These are phyloP conservation scores for Helotiales sp. DNA, from an alignment of 2,329 filamentous ascomycete species.

Conservation along the genomic window DNA sequence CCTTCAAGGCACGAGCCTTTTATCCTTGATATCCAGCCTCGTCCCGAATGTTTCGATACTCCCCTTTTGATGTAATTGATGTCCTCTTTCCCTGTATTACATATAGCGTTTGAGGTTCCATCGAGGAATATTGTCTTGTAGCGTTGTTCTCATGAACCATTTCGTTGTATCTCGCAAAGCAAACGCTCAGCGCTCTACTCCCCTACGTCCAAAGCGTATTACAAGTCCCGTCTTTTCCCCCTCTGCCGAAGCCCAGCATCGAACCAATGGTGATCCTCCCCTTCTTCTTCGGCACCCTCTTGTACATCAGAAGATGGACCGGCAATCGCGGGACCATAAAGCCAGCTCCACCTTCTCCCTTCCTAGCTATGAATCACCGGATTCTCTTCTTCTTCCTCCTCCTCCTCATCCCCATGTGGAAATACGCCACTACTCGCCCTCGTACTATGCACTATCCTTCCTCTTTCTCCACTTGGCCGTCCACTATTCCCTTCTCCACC, in stretches of 20 bases:
- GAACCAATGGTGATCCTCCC: not conserved
- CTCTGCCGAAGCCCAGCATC: not conserved
- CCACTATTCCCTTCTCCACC: not conserved
- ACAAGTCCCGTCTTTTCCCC: not conserved
- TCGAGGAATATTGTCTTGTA: not conserved
- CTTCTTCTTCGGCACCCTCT: too few species aligned
- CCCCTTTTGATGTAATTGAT: too few species aligned
- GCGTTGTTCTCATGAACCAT: not conserved
- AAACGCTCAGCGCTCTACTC: not conserved
- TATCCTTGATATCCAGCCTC: too few species aligned
- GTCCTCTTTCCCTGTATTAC: not conserved
- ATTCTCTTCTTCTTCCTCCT: not conserved
- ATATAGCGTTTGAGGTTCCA: not conserved
- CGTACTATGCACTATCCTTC: not conserved
- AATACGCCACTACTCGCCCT: constrained; percentile 9
- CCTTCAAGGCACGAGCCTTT: too few species aligned
- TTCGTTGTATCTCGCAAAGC: too few species aligned
- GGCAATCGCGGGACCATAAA: not conserved
- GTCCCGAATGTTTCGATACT: too few species aligned
- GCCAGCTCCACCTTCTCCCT: not conserved
- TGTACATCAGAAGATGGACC: not conserved
- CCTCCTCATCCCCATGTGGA: not conserved
- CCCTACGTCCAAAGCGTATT: not conserved
- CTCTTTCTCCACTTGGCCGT: not conserved
- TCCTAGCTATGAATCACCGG: constrained; percentile 3